phyloP scores from a whole-genome alignment of 805 yeast genomes.

The Wickerhamiella hasegawae region DNA sequence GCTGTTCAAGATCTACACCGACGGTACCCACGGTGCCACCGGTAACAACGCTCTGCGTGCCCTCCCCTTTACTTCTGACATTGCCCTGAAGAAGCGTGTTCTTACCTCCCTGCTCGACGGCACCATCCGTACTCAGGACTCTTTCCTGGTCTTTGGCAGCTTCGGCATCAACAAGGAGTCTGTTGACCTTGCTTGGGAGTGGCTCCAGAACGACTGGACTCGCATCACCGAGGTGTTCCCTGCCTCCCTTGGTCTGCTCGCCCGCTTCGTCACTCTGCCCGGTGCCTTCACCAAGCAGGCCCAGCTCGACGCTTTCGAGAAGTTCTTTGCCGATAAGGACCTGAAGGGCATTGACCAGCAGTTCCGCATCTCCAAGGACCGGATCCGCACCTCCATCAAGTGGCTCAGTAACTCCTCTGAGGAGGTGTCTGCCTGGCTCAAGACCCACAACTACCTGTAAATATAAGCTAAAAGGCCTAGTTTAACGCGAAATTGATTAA shows the following conservation, averaged over 20 bases:
- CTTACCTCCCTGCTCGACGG: constrained; percentile 42
- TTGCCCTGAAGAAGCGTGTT: constrained; percentile 38
- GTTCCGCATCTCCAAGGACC: constrained; percentile 39
- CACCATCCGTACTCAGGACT: constrained; percentile 48
- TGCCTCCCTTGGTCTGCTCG: constrained; percentile 65
- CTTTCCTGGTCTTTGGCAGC: constrained; percentile 63
- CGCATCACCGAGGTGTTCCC: constrained; percentile 51
- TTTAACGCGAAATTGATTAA: no score
- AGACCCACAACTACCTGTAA: constrained; percentile 9
- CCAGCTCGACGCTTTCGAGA: constrained; percentile 36
- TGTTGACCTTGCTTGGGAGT: constrained; percentile 51
- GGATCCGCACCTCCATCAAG: constrained; percentile 30
- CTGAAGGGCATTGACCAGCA: constrained; percentile 43
- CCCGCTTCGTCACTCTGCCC: constrained; percentile 49
- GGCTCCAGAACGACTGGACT: constrained; percentile 66
- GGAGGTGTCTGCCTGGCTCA: constrained; percentile 17
- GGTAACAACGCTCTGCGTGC: constrained; percentile 53
- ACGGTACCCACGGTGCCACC: constrained; percentile 48
- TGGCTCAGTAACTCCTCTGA: constrained; percentile 27
- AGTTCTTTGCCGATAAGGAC: constrained; percentile 32
- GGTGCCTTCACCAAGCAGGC: constrained; percentile 42
- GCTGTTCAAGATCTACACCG: constrained; percentile 41
- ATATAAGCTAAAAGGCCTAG: no score
- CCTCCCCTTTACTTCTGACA: constrained; percentile 46
- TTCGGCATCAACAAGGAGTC: constrained; percentile 49